Conservation (phyloP, 2,329 filamentous ascomycete species). For the Amauroascus niger region DNA sequence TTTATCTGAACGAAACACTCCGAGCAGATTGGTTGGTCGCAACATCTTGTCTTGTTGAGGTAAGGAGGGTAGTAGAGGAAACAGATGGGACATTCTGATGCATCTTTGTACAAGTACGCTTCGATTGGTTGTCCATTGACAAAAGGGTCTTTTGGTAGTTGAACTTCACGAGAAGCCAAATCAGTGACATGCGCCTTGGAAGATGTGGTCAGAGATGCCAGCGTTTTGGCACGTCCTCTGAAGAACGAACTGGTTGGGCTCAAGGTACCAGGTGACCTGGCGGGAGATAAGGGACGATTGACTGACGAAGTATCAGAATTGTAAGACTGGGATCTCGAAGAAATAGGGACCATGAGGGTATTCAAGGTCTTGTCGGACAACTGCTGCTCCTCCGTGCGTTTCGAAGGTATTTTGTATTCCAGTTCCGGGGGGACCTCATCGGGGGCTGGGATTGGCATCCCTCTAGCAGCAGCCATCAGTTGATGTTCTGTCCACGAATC, state of each 20-base stretch:
- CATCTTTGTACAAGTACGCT: slow-evolving; percentile 86
- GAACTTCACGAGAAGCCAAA: slow-evolving; percentile 64
- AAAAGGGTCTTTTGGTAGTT: slow-evolving; percentile 69
- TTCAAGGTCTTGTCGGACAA: slow-evolving; percentile 54
- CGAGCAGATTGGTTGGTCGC: slow-evolving; percentile 91
- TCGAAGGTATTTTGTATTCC: slow-evolving; percentile 43
- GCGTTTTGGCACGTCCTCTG: slow-evolving; percentile 75
- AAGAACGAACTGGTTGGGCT: slow-evolving; percentile 48
- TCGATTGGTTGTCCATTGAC: slow-evolving; percentile 93
- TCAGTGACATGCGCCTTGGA: slow-evolving; percentile 67
- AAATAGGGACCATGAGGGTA: slow-evolving; percentile 69
- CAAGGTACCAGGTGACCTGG: slow-evolving; percentile 39
- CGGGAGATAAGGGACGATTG: slow-evolving; percentile 43
- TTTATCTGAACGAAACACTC: slow-evolving; percentile 99
- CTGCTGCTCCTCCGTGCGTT: slow-evolving; percentile 38
- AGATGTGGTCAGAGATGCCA: slow-evolving; percentile 70
- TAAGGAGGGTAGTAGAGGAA: slow-evolving; percentile 93
- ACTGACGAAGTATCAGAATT: slow-evolving; percentile 63
- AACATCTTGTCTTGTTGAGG: slow-evolving; percentile 87
- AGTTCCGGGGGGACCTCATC: slow-evolving; percentile 71
- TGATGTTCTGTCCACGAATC: slow-evolving; percentile 90
- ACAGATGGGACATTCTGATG: slow-evolving; percentile 87
- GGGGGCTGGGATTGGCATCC: slow-evolving; percentile 69
- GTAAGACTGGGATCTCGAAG: slow-evolving; percentile 64
- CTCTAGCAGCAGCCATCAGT: slow-evolving; percentile 80